phyloP scores from a whole-genome alignment of 2,329 filamentous ascomycete genomes.

The Colletotrichum euphorbiae region DNA sequence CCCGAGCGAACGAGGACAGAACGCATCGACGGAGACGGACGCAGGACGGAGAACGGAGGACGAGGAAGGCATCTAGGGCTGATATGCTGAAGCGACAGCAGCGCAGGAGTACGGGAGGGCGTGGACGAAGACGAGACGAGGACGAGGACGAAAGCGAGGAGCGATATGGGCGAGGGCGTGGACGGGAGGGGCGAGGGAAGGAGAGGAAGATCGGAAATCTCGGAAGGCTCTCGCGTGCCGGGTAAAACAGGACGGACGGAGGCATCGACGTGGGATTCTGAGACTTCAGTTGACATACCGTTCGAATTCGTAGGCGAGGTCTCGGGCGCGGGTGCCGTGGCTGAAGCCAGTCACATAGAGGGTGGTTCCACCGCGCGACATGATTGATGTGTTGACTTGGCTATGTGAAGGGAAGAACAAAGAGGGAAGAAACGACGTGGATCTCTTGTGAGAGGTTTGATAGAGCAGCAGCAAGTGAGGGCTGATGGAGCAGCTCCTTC shows the following conservation, averaged over 20 bases:
- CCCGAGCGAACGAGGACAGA: constrained; percentile 38
- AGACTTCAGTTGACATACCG: constrained; percentile 82
- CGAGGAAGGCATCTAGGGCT: constrained; percentile 51
- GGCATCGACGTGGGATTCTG: constrained; percentile 58
- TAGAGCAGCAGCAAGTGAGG: constrained; percentile 2
- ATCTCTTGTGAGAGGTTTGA: constrained; percentile 5
- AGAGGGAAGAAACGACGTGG: constrained; percentile 8
- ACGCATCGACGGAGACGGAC: constrained; percentile 44
- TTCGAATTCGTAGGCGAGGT: constrained; percentile 99
- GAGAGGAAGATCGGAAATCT: constrained; percentile 49
- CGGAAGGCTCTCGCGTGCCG: constrained; percentile 44
- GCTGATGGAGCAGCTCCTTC: constrained; percentile 35
- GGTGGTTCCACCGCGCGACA: constrained; percentile 94
- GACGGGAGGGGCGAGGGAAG: constrained; percentile 48
- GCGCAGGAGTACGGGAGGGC: constrained; percentile 46
- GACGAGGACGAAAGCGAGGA: constrained; percentile 50
- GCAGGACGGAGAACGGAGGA: constrained; percentile 57
- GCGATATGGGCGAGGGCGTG: constrained; percentile 49
- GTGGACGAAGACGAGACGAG: constrained; percentile 48
- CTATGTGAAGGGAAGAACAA: constrained; percentile 22
- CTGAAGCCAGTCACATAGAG: constrained; percentile 99
- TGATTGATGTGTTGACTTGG: constrained; percentile 54
- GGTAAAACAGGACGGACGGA: constrained; percentile 58
- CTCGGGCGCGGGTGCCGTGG: constrained; percentile 97
- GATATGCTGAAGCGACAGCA: constrained; percentile 45